Percentiles rank a stretch among this genome's conserved stretches.
phyloP scores from a whole-genome alignment of 2,329 filamentous ascomycete species.

The Westerdykella aurantiaca region DNA sequence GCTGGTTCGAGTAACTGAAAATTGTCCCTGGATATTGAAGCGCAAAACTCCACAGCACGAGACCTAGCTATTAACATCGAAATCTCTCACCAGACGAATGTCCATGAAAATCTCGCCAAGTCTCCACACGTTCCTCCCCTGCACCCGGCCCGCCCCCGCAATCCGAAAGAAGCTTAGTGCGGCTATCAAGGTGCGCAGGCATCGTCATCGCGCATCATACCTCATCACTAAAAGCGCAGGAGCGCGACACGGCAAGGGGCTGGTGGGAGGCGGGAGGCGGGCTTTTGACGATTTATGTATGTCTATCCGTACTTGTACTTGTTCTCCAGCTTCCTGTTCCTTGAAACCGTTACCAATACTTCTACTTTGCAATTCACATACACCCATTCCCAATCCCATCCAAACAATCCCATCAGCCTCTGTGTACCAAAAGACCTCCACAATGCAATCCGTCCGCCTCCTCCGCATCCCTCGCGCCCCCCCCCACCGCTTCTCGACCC shows the following conservation, averaged over 20 bases:
- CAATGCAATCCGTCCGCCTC: slow-evolving; percentile 18
- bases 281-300: background rate
- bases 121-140: background rate
- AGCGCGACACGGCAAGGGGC: background rate
- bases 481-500: slow-evolving; percentile 12
- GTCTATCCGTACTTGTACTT: no score
- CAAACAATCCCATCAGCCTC: slow-evolving; percentile 1
- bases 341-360: background rate
- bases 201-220: slow-evolving; percentile 4
- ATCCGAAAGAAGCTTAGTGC: slow-evolving; percentile 1
- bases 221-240: background rate
- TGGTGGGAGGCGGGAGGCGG: no score
- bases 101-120: background rate
- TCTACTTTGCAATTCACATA: background rate
- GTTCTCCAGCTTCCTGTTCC: background rate
- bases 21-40: background rate
- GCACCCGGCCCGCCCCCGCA: slow-evolving; percentile 4
- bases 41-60: no score
- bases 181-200: background rate
- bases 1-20: background rate
- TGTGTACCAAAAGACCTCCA: no score
- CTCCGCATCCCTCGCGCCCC: slow-evolving; percentile 28
- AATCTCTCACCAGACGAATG: background rate
- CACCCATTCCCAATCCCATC: background rate
- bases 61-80: background rate